phyloP scores from a whole-genome alignment of 176 grass and related monocot genomes.

The Leersia perrieri region DNA sequence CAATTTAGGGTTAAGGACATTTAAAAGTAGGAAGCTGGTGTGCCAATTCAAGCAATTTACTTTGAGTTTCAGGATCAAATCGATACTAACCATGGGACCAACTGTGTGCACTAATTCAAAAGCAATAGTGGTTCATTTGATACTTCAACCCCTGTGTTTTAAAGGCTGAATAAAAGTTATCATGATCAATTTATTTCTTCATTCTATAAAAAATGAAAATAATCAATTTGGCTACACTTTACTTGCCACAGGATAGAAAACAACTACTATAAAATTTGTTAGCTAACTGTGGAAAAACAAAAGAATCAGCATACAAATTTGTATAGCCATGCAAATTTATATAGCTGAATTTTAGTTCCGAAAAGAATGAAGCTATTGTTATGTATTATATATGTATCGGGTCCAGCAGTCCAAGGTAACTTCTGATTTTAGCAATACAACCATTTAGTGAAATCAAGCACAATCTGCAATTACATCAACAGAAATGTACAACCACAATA shows the following conservation, averaged over 20 bases:
- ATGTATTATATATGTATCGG: background rate
- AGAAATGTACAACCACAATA: background rate
- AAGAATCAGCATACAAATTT: background rate
- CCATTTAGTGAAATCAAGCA: background rate
- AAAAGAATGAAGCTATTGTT: slow-evolving; percentile 31
- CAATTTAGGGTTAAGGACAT: background rate
- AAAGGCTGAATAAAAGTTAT: background rate
- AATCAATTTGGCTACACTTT: background rate
- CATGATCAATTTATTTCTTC: background rate
- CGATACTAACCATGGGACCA: no score
- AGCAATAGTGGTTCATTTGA: background rate
- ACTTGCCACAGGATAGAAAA: background rate
- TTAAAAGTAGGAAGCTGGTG: background rate
- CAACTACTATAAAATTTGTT: background rate
- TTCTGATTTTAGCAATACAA: background rate
- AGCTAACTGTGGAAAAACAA: background rate
- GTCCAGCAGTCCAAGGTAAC: background rate
- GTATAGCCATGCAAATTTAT: background rate
- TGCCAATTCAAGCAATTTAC: background rate
- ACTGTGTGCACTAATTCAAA: background rate
- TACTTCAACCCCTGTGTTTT: background rate
- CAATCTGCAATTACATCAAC: background rate
- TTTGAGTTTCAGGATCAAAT: no score
- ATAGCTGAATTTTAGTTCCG: background rate
- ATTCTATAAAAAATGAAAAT: background rate